Evolutionary conservation across 2,329 filamentous ascomycete species (phyloP).

Genomic region (Xylaria sp.): DNA sequence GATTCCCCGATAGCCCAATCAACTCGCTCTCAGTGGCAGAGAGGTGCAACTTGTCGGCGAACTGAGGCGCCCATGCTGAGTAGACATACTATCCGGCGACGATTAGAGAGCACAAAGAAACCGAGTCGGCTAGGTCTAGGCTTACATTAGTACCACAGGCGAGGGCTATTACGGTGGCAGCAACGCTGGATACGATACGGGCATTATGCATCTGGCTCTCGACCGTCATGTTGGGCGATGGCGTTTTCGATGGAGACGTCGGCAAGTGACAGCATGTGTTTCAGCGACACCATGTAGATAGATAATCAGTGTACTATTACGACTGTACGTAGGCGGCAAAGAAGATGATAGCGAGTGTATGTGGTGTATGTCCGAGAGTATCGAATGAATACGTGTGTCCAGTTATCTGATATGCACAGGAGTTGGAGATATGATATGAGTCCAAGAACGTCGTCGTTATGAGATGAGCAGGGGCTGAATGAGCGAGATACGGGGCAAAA

Average conservation of each 20-base stretch:
- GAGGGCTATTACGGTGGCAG: conserved; percentile 84
- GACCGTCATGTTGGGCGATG: conserved; percentile 52
- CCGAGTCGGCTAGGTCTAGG: conserved; percentile 28
- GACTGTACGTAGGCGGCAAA: conserved; percentile 4
- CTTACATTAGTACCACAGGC: conserved; percentile 93
- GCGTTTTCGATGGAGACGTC: conserved; percentile 7
- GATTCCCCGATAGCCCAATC: conserved; percentile 84
- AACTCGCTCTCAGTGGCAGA: conserved; percentile 94
- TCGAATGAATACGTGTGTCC: conserved; percentile 12
- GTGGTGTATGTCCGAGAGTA: too few species aligned
- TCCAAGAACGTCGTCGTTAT: neutral
- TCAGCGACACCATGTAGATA: neutral
- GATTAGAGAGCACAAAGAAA: conserved; percentile 26
- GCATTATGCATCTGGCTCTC: conserved; percentile 66
- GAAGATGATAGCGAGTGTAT: conserved; percentile 19
- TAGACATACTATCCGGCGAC: conserved; percentile 81
- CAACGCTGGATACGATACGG: conserved; percentile 83
- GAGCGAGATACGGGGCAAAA: conserved; percentile 10
- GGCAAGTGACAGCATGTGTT: conserved; percentile 8
- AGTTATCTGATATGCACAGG: neutral
- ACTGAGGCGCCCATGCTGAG: conserved; percentile 96
- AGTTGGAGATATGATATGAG: conserved; percentile 16
- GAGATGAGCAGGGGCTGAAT: conserved; percentile 2
- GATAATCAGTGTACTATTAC: neutral
- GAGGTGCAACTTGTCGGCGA: conserved; percentile 84